A percentile compares a stretch with the other conserved stretches of the same genome.
These are phyloP conservation scores for Xanthoconium stramineum DNA, from an alignment of 768 basidiomycete genomes.

Conservation along the genomic window DNA sequence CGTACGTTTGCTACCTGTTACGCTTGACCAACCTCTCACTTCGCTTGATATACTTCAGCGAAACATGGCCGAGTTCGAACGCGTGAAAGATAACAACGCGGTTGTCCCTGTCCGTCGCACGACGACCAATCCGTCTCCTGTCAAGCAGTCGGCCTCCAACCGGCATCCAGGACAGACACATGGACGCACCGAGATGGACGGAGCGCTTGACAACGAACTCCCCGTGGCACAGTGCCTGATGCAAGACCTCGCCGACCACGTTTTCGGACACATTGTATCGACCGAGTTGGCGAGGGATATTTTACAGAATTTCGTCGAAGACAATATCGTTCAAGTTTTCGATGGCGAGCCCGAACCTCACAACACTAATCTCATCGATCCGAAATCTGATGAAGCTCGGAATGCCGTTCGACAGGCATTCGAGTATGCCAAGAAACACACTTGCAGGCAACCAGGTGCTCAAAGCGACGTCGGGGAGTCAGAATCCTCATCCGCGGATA, in stretches of 20 bases:
- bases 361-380: neutral
- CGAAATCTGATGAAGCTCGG: neutral
- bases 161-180: slow-evolving; percentile 3
- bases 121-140: neutral
- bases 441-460: neutral
- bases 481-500: neutral
- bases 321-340: neutral
- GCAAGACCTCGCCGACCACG: no score
- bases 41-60: neutral
- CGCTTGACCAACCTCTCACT: neutral
- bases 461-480: neutral
- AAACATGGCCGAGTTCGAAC: neutral
- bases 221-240: no score
- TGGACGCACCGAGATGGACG: neutral
- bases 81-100: neutral
- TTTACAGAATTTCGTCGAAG: neutral
- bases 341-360: neutral
- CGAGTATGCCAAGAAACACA: neutral
- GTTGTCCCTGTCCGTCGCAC: neutral
- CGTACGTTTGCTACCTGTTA: neutral
- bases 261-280: neutral
- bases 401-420: slow-evolving; percentile 3
- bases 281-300: neutral
- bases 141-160: neutral
- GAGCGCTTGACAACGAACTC: slow-evolving; percentile 7